Evolutionary conservation across 768 basidiomycete species (phyloP), one percentile per base, ranked within the genome.

Genomic region (Termitomyces sp.): DNA sequence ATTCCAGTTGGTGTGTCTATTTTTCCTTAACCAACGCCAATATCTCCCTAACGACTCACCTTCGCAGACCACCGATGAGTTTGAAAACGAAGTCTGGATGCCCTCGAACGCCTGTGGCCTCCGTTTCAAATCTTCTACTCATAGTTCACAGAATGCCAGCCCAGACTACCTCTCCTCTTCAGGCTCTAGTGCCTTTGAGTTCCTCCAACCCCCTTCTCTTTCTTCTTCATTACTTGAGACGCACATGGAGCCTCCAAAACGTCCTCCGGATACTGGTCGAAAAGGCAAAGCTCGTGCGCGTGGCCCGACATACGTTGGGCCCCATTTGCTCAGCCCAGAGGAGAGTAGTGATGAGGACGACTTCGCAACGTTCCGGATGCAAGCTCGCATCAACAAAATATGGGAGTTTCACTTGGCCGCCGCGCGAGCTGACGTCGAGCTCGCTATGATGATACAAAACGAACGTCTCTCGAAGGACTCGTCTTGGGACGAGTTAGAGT

Each of bases 361-460:
- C 11, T 78, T 79, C 49, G 76, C 76, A 55, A 68, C 68, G 36
- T 79, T 74, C 66, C 81, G 81, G 59, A 75, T 79, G 69, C 68
- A 76, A 22, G 73, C 74, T 3, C 77, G 81, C 55, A 69, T 80
- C 59, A 52, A 70, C 41, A 78, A 82, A 71, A 77, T 83, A 60
- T 72, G 76, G 57, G 70, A 84, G 68, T 79, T 85, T 76, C 73
- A 82, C 70, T 73, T 71, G 59, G 71, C 71, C 36, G 81, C 81
- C 16, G 79, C 76, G 8, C 66, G 70, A 11, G 72, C 74, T 7
- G 81, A 80, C 58, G 74, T 78, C 48, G 67, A 74, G 53, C 71
- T 80, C 22, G 74, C 74, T 5, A 65, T 75, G 50, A 69, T 69
- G 39, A 74, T 81, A 16, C 74, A 72, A 44, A 70, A 72, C 49